Conservation (phyloP, 495 filamentous ascomycete genomes). For the Neurospora sp. region DNA sequence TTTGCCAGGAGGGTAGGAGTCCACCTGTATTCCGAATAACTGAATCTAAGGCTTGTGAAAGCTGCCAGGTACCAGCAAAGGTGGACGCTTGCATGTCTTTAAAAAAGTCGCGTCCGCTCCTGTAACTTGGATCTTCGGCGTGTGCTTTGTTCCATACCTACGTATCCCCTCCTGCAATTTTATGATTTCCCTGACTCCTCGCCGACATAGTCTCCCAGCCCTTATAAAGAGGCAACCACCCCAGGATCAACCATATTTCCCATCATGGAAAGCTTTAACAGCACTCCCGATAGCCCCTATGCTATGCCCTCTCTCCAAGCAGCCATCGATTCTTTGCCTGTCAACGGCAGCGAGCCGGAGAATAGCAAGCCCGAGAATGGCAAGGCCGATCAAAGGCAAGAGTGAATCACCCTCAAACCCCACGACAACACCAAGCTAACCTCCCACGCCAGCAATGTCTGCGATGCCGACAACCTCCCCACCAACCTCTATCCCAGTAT, state of each 20-base stretch:
- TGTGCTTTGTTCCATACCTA: too few species aligned
- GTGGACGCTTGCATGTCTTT: too few species aligned
- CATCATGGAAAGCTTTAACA: neutral
- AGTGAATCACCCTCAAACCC: neutral
- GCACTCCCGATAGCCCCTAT: neutral
- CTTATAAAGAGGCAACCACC: neutral
- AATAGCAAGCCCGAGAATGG: neutral
- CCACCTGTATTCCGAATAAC: too few species aligned
- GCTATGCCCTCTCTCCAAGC: neutral
- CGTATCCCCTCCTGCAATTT: too few species aligned
- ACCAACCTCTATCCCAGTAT: slow-evolving; percentile 3
- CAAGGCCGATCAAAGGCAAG: neutral
- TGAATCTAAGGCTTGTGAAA: too few species aligned
- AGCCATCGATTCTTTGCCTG: neutral
- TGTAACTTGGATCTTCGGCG: too few species aligned
- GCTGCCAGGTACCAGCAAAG: too few species aligned
- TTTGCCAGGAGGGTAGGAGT: too few species aligned
- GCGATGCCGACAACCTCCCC: neutral
- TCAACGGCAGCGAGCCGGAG: neutral
- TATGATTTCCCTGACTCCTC: too few species aligned
- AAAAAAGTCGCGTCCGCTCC: too few species aligned
- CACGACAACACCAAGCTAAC: neutral
- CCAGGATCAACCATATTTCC: neutral
- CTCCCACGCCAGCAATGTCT: neutral
- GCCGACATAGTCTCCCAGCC: too few species aligned